Evolutionary conservation across 164 flowering plant genomes (phyloP), one percentile per base, ranked within the genome.

Genomic region (grape (Vitis vinifera)): DNA sequence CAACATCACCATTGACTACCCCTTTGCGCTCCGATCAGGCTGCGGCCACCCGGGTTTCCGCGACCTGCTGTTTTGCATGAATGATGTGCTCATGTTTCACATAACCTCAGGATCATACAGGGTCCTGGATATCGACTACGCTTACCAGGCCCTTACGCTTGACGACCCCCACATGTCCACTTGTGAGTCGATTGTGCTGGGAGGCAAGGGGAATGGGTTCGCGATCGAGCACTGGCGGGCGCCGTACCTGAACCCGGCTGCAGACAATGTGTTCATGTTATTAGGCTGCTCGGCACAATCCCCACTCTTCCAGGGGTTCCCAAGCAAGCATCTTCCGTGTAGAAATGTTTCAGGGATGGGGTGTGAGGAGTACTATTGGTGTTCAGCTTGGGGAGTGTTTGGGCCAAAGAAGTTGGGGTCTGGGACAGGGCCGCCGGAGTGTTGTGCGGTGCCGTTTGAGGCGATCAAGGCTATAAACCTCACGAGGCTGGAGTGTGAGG

Each of bases 281-380:
- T 72, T 95, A 9, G 93, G 91, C 0, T 95, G 99, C 82, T 82
- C 91, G 3, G 76, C 91, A 1, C 58, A 70, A 8, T 95, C 98
- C 1, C 93, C 99, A 0, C 88, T 92, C 29, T 95, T 91, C 77
- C 94, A 92, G 66, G 99, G 97, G 8, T 92, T 91, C 73, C 94
- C 97, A 0, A 79, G 71, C 12, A 84, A 87, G 81, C 91, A 90
- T 71, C 55, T 91, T 68, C 93, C 98, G 0, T 95, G 99, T 59
- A 83, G 85, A 9, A 93, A 95, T 50, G 84, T 91, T 3, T 93
- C 98, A 10, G 94, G 98, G 13, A 86, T 95, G 90, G 87, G 98
- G 2, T 95, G 99, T 64, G 96, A 89, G 68, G 98, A 89, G 66
- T 95, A 86, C 73, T 88, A 81, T 48, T 78, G 72, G 0, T 92